A percentile compares a stretch with the other conserved stretches of the same genome.
phyloP scores from a whole-genome alignment of 805 yeast genomes.

The Monosporozyma solicola region DNA sequence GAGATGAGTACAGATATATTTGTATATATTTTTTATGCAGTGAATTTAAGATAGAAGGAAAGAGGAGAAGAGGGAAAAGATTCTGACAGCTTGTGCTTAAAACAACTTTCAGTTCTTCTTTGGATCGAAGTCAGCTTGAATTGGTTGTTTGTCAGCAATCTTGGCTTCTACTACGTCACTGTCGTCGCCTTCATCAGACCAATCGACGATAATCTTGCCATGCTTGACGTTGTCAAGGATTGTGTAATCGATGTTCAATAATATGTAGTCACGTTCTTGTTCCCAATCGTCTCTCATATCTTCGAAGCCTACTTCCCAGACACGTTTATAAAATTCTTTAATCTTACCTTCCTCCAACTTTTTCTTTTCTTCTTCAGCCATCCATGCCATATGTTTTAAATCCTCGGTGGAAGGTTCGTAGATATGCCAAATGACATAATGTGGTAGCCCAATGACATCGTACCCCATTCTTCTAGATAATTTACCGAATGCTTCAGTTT shows the following conservation, averaged over 20 bases:
- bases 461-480: conserved; percentile 80
- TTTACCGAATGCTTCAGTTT: conserved; percentile 94
- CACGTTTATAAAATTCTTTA: conserved; percentile 55
- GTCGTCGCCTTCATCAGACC: conserved; percentile 48
- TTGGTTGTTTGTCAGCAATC: conserved; percentile 10
- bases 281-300: conserved; percentile 69
- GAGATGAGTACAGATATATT: no score
- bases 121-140: conserved; percentile 23
- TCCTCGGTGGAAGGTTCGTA: conserved; percentile 95
- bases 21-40: background rate
- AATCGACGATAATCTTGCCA: conserved; percentile 40
- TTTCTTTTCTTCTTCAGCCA: conserved; percentile 71
- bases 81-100: background rate
- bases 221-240: conserved; percentile 28
- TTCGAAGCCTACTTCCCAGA: conserved; percentile 72
- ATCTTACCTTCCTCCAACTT: conserved; percentile 53
- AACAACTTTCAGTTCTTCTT: conserved; percentile 6
- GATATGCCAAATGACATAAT: conserved; percentile 93
- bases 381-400: conserved; percentile 78
- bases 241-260: conserved; percentile 61
- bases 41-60: background rate
- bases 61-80: background rate
- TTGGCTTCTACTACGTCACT: background rate
- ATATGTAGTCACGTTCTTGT: conserved; percentile 56
- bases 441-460: conserved; percentile 82